A percentile compares a stretch with the other conserved stretches of the same genome.
Conservation (phyloP, 495 filamentous ascomycete species). For the Talaromyces ruber region DNA sequence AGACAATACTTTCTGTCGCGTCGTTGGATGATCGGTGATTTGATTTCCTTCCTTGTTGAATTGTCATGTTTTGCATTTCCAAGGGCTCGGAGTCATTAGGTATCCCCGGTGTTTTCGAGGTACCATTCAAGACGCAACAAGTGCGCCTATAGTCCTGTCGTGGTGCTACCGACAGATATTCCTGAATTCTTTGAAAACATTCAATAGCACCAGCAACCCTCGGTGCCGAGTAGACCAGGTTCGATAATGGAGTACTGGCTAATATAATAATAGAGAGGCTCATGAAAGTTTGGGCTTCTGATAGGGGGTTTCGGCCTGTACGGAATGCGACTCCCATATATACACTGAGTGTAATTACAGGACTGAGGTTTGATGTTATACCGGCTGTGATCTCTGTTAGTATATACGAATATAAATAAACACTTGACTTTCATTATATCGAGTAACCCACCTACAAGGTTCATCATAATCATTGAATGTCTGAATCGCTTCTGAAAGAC, state of each 20-base stretch:
- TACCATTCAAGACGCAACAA: not conserved
- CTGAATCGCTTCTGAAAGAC: not conserved
- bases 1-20: conserved; percentile 14
- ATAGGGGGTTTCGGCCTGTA: not conserved
- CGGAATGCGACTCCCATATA: conserved; percentile 3
- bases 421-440: not conserved
- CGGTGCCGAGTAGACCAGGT: conserved; percentile 47
- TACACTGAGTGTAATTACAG: conserved; percentile 1
- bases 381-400: not conserved
- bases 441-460: not conserved
- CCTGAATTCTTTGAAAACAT: conserved; percentile 52
- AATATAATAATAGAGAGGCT: conserved; percentile 53
- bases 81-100: no score
- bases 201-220: conserved; percentile 43
- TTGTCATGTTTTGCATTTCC: not conserved
- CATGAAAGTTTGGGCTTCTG: conserved; percentile 40
- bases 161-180: conserved; percentile 35
- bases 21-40: not conserved
- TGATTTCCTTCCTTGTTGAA: not conserved
- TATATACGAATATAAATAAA: not conserved
- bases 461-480: conserved; percentile 3
- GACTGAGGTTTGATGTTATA: conserved; percentile 1
- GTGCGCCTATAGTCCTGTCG: conserved; percentile 7
- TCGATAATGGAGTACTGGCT: conserved; percentile 43
- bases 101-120: not conserved